Evolutionary conservation across 1,139 yeast genomes (phyloP).

Genomic region (Debaryomyces nepalensis): DNA sequence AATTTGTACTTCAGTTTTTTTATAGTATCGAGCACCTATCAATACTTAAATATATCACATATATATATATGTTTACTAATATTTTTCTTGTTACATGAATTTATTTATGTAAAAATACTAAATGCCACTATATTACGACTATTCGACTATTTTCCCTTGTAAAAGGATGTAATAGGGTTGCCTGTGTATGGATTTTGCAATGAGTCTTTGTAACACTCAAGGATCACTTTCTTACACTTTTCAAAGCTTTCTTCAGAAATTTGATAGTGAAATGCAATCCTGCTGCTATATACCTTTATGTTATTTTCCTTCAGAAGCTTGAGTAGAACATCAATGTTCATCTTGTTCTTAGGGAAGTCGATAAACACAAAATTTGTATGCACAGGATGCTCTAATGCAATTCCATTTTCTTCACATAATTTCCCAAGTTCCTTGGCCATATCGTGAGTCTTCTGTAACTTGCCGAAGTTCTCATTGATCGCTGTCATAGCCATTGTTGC

Average conservation of each 20-base stretch:
- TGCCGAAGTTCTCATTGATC: slow-evolving; percentile 42
- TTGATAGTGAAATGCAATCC: slow-evolving; percentile 49
- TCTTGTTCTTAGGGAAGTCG: slow-evolving; percentile 38
- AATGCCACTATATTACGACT: not conserved
- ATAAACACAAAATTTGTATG: slow-evolving; percentile 49
- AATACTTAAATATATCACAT: too few relatives aligned
- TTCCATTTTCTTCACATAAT: slow-evolving; percentile 41
- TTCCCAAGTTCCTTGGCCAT: slow-evolving; percentile 57
- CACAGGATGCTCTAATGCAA: slow-evolving; percentile 43
- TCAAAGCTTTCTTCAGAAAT: slow-evolving; percentile 38
- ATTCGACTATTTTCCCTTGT: slow-evolving; percentile 1
- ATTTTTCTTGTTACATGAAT: not conserved
- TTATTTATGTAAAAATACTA: not conserved
- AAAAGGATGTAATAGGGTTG: not conserved
- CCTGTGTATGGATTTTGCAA: slow-evolving; percentile 2
- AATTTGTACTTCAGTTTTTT: too few relatives aligned
- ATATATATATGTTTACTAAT: not conserved
- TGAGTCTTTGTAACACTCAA: slow-evolving; percentile 27
- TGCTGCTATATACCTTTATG: slow-evolving; percentile 34
- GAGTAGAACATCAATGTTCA: slow-evolving; percentile 33
- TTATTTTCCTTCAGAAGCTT: slow-evolving; percentile 31
- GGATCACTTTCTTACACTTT: slow-evolving; percentile 32
- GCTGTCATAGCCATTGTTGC: slow-evolving; percentile 49
- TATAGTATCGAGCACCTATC: too few relatives aligned
- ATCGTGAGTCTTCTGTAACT: slow-evolving; percentile 53